Evolutionary conservation across 208 protist species (phyloP).

Genomic region (Crithidia bombi): DNA sequence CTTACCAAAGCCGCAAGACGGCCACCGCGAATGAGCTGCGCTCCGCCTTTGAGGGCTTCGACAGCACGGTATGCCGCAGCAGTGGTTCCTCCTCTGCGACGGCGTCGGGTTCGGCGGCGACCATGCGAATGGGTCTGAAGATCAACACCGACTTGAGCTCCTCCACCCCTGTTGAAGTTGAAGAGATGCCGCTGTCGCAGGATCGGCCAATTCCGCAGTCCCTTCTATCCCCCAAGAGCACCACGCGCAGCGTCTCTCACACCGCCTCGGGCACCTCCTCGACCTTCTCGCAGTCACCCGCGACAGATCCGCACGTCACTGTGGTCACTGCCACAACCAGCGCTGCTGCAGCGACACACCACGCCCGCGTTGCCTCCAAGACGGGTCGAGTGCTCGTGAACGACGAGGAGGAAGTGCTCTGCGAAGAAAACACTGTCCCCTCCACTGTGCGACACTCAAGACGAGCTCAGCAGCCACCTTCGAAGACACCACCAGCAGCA

Average conservation of each 20-base stretch:
- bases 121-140: not conserved
- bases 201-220: not conserved
- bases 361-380: constrained; percentile 30
- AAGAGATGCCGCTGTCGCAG: too few relatives aligned
- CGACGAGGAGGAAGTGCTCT: constrained; percentile 38
- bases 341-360: constrained; percentile 1
- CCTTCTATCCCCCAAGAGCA: not conserved
- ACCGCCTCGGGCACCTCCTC: constrained; percentile 1
- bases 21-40: constrained; percentile 5
- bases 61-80: constrained; percentile 11
- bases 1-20: not conserved
- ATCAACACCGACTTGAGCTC: not conserved
- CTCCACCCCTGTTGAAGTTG: not conserved
- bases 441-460: not conserved
- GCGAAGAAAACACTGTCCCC: constrained; percentile 27
- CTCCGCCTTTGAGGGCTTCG: constrained; percentile 26
- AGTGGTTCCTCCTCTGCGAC: not conserved
- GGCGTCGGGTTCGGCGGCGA: not conserved
- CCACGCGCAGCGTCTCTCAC: not conserved
- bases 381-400: constrained; percentile 39
- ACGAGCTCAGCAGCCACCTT: not conserved
- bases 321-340: not conserved
- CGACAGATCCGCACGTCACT: not conserved
- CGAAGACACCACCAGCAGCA: not conserved
- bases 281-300: constrained; percentile 1